Evolutionary conservation across 1,284 basidiomycete species (phyloP), one percentile per base, ranked within the genome.

Genomic region (Pyrrhoderma noxium): DNA sequence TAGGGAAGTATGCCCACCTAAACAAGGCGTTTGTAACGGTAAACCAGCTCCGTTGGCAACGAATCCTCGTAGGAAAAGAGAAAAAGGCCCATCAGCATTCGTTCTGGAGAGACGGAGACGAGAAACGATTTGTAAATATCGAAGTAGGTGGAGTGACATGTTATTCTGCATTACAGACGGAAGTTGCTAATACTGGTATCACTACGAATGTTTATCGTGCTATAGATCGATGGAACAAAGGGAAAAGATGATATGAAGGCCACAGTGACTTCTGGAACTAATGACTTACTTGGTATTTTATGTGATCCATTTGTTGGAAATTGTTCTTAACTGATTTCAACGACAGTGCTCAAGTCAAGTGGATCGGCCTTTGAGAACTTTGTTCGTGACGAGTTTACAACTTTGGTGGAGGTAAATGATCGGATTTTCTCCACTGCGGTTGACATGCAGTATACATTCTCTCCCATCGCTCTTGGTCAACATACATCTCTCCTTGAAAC

Each of bases 51-150:
- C 82, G 89, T 51, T 98, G 94, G 94, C 73, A 81, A 16, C 80
- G 93, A 8, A 91, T 98, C 57, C 66, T 70, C 2, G 74, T 86
- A 19, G 27, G 27, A 31, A 31, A 31, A 31, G 60, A 65, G 39
- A 69, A 71, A 2, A 70, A 77, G 57, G 70, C 67, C 0, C 93
- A 97, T 67, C 70, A 80, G 37, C 89, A 94, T 66, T 79, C 89
- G 19, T 98, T 96, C 67, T 74, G 80, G 49, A 75, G 93, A 27
- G 90, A 97, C 60, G 94, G 94, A 1, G 89, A 94, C 7, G 93
- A 97, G 64, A 94, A 90, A 72, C 75, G 82, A 9, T 65, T 83
- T 18, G 77, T 84, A 4, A 77, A 77, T 18, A 83, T 81, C 34
- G 76, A 80, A 59, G 85, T 82, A 47, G 52, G 71, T 63, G 8